Evolutionary conservation across 768 basidiomycete genomes (phyloP).

Genomic region (Collybiopsis luxurians): DNA sequence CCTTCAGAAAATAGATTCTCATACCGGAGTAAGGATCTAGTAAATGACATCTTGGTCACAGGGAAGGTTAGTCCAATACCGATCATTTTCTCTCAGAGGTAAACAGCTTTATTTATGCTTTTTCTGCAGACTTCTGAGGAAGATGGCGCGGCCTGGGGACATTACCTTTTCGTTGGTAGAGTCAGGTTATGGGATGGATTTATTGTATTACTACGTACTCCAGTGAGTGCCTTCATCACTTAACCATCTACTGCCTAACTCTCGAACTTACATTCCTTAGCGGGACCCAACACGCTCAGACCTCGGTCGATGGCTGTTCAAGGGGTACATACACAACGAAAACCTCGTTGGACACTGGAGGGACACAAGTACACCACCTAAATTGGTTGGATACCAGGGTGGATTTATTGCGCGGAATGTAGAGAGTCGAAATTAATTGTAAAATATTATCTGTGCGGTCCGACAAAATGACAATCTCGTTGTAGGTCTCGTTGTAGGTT

Average conservation of each 20-base stretch:
- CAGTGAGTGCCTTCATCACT: constrained; percentile 36
- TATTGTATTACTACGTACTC: constrained; percentile 40
- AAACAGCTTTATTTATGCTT: neutral
- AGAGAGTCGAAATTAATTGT: neutral
- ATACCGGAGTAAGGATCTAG: constrained; percentile 32
- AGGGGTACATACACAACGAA: constrained; percentile 47
- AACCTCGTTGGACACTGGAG: constrained; percentile 57
- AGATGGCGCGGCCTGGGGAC: constrained; percentile 50
- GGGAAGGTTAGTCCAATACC: constrained; percentile 38
- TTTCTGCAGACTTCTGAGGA: constrained; percentile 35
- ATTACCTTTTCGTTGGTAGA: constrained; percentile 43
- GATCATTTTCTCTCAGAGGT: neutral
- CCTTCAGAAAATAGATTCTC: neutral
- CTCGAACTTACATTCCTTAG: constrained; percentile 20
- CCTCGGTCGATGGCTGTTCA: constrained; percentile 47
- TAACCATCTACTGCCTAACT: neutral
- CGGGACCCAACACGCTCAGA: constrained; percentile 25
- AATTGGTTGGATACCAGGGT: constrained; percentile 46
- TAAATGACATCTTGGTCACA: constrained; percentile 51
- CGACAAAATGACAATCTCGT: too few relatives aligned
- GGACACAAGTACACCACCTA: constrained; percentile 39
- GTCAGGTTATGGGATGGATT: constrained; percentile 52
- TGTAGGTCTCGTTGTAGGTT: too few relatives aligned
- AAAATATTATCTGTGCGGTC: neutral
- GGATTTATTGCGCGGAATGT: constrained; percentile 35